Conservation (phyloP, 495 filamentous ascomycete species). For the Aspergillus hancockii region DNA sequence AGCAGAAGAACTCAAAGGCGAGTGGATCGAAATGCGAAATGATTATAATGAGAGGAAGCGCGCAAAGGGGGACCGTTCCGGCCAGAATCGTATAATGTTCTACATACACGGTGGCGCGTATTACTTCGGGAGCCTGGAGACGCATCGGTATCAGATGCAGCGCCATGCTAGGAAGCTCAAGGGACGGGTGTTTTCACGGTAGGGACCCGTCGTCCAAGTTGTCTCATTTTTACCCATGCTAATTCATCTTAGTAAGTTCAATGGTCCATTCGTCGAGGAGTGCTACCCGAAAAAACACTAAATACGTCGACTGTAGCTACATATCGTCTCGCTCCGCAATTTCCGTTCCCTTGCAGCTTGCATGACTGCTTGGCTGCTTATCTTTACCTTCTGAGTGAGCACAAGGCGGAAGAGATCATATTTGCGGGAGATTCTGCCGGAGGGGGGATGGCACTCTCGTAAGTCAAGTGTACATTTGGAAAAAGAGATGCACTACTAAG, state of each 20-base stretch:
- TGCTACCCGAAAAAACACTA: slow-evolving; percentile 10
- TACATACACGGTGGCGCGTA: slow-evolving; percentile 89
- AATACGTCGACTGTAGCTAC: slow-evolving; percentile 45
- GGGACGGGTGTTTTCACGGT: slow-evolving; percentile 80
- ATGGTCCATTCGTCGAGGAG: background rate
- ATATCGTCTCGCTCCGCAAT: slow-evolving; percentile 90
- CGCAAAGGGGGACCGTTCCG: slow-evolving; percentile 25
- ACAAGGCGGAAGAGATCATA: slow-evolving; percentile 77
- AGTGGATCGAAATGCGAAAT: slow-evolving; percentile 93
- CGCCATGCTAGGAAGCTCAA: slow-evolving; percentile 91
- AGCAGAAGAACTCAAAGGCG: slow-evolving; percentile 65
- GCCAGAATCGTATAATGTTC: slow-evolving; percentile 77
- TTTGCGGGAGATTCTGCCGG: slow-evolving; percentile 89
- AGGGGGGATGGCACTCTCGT: slow-evolving; percentile 78
- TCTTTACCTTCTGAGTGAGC: slow-evolving; percentile 70
- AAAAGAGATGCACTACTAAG: slow-evolving; percentile 20
- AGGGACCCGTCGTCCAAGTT: slow-evolving; percentile 11
- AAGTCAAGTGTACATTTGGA: slow-evolving; percentile 13
- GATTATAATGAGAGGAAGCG: slow-evolving; percentile 74
- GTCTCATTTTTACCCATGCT: slow-evolving; percentile 14
- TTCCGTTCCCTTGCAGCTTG: slow-evolving; percentile 89
- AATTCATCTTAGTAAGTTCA: slow-evolving; percentile 39
- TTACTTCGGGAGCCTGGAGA: slow-evolving; percentile 89
- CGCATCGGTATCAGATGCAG: slow-evolving; percentile 95
- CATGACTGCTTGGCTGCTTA: slow-evolving; percentile 89